phyloP scores from a whole-genome alignment of 83 land plant species.

The Picea mariana region DNA sequence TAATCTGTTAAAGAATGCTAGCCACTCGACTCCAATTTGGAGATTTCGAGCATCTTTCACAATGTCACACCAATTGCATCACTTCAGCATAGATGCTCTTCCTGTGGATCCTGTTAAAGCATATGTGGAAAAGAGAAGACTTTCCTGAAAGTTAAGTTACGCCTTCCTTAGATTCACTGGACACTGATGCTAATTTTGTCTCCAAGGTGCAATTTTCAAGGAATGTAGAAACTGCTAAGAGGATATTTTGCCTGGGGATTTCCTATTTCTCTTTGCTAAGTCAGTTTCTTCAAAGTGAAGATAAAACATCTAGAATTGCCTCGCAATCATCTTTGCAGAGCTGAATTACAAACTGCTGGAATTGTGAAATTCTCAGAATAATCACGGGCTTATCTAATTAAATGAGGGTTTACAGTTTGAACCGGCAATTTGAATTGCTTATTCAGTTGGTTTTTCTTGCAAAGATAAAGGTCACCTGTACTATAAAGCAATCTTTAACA shows the following conservation, averaged over 20 bases:
- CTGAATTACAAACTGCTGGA: constrained; percentile 3
- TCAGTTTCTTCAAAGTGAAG: background rate
- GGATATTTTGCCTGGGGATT: background rate
- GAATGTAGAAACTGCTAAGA: background rate
- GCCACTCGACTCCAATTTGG: background rate
- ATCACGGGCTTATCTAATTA: background rate
- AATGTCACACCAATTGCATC: background rate
- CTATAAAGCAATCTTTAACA: background rate
- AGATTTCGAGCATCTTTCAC: background rate
- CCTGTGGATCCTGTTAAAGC: background rate
- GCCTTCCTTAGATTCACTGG: background rate
- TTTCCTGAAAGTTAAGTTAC: background rate
- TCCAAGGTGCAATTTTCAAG: background rate
- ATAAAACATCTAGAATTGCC: background rate
- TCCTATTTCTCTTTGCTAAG: background rate
- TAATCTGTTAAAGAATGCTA: background rate
- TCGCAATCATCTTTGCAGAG: constrained; percentile 8
- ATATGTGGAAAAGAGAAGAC: background rate
- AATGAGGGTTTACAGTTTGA: constrained; percentile 4
- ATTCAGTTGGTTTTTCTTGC: constrained; percentile 3
- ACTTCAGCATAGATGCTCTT: background rate
- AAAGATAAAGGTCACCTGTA: constrained; percentile 1
- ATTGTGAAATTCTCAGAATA: constrained; percentile 1
- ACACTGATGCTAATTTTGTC: background rate
- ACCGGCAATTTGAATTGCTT: background rate